phyloP scores from a whole-genome alignment of 768 basidiomycete species.

The Trametes meyenii region DNA sequence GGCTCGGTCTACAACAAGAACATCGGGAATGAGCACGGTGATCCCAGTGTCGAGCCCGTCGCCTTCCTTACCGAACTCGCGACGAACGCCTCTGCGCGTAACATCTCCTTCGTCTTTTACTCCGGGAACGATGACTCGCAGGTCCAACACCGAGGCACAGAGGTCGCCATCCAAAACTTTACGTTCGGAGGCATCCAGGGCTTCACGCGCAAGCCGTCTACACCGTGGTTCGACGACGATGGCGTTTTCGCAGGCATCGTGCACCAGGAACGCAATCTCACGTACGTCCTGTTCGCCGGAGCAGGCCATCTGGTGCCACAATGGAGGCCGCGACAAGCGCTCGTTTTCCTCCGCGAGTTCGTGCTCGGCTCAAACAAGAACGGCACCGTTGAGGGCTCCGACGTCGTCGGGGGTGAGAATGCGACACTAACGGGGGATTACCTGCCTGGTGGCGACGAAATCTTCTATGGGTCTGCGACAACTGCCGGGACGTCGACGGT shows the following conservation, averaged over 20 bases:
- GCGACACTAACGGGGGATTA: constrained; percentile 45
- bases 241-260: constrained; percentile 67
- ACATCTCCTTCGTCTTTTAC: constrained; percentile 56
- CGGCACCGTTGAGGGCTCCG: constrained; percentile 48
- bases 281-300: constrained; percentile 41
- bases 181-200: constrained; percentile 78
- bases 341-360: constrained; percentile 66
- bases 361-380: constrained; percentile 62
- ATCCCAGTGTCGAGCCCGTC: constrained; percentile 50
- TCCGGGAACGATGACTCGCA: constrained; percentile 74
- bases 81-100: constrained; percentile 56
- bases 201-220: constrained; percentile 68
- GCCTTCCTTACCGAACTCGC: constrained; percentile 65
- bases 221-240: constrained; percentile 64
- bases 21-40: constrained; percentile 20
- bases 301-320: constrained; percentile 47
- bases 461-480: constrained; percentile 52
- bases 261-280: constrained; percentile 69
- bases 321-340: constrained; percentile 51
- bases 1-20: constrained; percentile 28
- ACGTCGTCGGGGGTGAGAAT: constrained; percentile 55
- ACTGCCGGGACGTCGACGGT: constrained; percentile 32
- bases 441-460: constrained; percentile 54
- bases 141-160: constrained; percentile 60
- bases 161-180: constrained; percentile 57